Percentiles rank a stretch among this genome's conserved stretches.
Evolutionary conservation across 306 rosid species (phyloP).

Genomic region (Rosa multiflora): DNA sequence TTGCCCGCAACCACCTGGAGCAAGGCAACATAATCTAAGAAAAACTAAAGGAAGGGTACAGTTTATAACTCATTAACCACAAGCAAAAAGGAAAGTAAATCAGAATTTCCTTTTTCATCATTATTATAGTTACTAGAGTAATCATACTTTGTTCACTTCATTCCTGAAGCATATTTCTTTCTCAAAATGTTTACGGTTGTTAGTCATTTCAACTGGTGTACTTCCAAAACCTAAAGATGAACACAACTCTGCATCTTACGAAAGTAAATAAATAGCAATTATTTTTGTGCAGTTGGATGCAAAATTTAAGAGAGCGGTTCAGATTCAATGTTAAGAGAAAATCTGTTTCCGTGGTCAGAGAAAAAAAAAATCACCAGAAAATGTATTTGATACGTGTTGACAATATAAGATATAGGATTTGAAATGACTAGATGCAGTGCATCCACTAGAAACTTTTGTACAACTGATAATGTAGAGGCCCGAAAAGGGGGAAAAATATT

Average conservation of each 20-base stretch:
- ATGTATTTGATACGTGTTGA: background rate
- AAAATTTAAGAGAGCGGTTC: background rate
- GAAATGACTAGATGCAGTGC: background rate
- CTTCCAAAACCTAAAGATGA: background rate
- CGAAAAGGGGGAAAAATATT: background rate
- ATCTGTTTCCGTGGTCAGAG: background rate
- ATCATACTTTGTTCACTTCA: background rate
- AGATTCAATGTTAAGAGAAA: background rate
- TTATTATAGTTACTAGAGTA: background rate
- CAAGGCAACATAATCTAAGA: constrained; percentile 22
- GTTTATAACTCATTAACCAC: background rate
- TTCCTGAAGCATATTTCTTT: background rate
- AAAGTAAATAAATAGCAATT: background rate
- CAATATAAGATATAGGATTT: background rate
- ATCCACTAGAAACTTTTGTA: background rate
- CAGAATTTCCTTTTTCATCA: constrained; percentile 6
- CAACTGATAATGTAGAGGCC: background rate
- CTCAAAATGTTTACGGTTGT: background rate
- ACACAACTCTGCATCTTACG: background rate
- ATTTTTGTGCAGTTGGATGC: background rate
- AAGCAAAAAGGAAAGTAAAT: background rate
- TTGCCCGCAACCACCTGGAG: constrained; percentile 92
- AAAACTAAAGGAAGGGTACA: background rate
- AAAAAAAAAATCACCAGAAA: background rate
- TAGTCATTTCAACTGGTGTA: background rate